phyloP scores from a whole-genome alignment of 192 early-diverging fungal species.

The Linnemannia zychae region DNA sequence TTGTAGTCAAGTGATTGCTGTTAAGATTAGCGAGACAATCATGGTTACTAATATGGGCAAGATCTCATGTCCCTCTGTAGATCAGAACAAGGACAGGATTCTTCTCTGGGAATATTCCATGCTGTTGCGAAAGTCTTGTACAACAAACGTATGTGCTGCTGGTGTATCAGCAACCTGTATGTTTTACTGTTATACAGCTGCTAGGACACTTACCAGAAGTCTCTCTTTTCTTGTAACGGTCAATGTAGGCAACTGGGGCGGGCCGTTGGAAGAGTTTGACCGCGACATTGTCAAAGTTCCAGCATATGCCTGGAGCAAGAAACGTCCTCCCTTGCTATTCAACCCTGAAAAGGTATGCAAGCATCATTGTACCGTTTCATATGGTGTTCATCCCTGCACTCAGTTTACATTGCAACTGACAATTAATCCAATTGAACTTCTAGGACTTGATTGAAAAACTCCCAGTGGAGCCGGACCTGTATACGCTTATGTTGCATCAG shows the following conservation, averaged over 20 bases:
- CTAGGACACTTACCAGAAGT: not conserved
- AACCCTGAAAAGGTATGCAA: conserved; percentile 47
- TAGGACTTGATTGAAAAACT: conserved; percentile 62
- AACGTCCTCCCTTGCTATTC: conserved; percentile 33
- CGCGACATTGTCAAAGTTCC: conserved; percentile 29
- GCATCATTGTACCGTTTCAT: not conserved
- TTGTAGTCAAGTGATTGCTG: not conserved
- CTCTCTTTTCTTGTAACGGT: not conserved
- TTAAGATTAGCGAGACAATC: not conserved
- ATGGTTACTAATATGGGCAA: not conserved
- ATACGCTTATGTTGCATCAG: conserved; percentile 70
- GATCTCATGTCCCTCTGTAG: not conserved
- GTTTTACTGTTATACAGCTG: not conserved
- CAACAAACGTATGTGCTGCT: conserved; percentile 60
- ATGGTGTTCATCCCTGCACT: not conserved
- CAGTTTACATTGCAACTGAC: not conserved
- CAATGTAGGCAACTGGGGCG: conserved; percentile 27
- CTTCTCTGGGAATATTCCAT: conserved; percentile 69
- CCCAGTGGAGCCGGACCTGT: conserved; percentile 67
- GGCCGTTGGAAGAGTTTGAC: conserved; percentile 22
- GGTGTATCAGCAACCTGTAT: not conserved
- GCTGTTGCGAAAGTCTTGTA: conserved; percentile 74
- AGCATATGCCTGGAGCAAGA: conserved; percentile 16
- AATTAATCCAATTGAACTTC: not conserved
- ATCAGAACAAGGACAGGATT: conserved; percentile 39